Conservation (phyloP, 1,284 basidiomycete genomes). For the Marasmius sp. region DNA sequence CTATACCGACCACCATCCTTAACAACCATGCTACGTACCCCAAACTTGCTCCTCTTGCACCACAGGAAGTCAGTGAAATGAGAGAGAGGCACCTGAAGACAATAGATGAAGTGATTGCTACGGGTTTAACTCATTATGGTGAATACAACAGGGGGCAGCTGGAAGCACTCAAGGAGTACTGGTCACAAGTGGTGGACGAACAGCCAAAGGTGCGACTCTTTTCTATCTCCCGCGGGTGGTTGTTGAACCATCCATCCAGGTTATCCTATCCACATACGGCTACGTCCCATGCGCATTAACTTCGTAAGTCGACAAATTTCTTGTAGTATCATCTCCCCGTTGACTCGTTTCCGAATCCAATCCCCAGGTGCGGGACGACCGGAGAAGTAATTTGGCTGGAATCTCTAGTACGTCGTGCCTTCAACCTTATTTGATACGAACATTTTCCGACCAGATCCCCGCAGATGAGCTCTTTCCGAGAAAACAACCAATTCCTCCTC, state of each 20-base stretch:
- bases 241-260: neutral
- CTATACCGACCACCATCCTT: neutral
- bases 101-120: neutral
- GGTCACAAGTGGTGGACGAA: neutral
- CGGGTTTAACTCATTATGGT: neutral
- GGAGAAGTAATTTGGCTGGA: constrained; percentile 7
- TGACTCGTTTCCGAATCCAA: neutral
- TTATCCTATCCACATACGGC: constrained; percentile 5
- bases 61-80: neutral
- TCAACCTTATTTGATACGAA: neutral
- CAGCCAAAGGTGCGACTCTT: constrained; percentile 1
- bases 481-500: constrained; percentile 4
- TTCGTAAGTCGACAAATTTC: neutral
- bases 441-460: neutral
- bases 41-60: neutral
- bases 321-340: neutral
- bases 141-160: constrained; percentile 4
- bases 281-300: constrained; percentile 5
- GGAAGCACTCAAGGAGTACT: constrained; percentile 1
- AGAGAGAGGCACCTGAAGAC: neutral
- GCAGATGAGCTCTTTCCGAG: constrained; percentile 4
- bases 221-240: neutral
- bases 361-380: neutral
- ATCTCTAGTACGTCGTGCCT: neutral
- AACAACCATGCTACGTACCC: constrained; percentile 2